A percentile compares a stretch with the other conserved stretches of the same genome.
Evolutionary conservation across 768 basidiomycete species (phyloP).

Genomic region (Gyrodon lividus): DNA sequence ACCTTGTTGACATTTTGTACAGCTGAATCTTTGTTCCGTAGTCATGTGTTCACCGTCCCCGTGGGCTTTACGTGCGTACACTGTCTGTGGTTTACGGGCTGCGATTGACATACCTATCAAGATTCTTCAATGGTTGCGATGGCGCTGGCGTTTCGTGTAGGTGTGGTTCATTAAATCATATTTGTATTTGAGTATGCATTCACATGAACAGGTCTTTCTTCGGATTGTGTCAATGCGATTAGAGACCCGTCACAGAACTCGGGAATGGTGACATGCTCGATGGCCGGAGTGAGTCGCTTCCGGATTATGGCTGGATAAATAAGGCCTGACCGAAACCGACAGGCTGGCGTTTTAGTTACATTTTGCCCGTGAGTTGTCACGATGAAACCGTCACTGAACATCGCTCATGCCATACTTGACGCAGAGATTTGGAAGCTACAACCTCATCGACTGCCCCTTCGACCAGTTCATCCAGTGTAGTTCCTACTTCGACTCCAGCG

Average conservation of each 20-base stretch:
- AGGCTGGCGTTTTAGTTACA: conserved; percentile 1
- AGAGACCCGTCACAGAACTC: not conserved
- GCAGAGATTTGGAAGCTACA: not conserved
- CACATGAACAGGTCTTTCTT: not conserved
- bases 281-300: not conserved
- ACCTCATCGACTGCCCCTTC: not conserved
- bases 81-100: not conserved
- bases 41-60: conserved; percentile 2
- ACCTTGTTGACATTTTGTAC: not conserved
- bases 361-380: conserved; percentile 4
- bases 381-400: not conserved
- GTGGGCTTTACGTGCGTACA: conserved; percentile 4
- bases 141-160: conserved; percentile 2
- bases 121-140: conserved; percentile 1
- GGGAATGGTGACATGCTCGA: conserved; percentile 2
- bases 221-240: conserved; percentile 4
- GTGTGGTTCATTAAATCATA: not conserved
- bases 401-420: not conserved
- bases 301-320: not conserved
- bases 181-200: not conserved
- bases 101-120: not conserved
- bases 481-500: not conserved
- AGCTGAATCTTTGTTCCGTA: not conserved
- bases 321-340: not conserved
- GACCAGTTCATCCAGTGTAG: not conserved